phyloP scores from a whole-genome alignment of 192 early-diverging fungal genomes.

The Coemansia sp. region DNA sequence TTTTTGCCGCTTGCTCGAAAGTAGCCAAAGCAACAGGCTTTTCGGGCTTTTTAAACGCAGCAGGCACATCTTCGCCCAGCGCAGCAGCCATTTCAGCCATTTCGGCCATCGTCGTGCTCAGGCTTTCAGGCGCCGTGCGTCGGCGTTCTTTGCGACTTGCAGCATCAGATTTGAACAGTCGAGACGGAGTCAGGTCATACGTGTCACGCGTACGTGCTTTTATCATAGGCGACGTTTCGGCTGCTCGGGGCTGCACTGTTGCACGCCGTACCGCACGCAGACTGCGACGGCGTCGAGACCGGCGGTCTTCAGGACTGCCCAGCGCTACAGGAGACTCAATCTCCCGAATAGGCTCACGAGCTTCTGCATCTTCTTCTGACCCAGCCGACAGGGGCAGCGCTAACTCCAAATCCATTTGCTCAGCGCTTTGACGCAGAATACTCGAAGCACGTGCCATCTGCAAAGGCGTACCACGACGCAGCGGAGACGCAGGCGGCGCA shows the following conservation, averaged over 20 bases:
- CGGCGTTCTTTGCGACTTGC: neutral
- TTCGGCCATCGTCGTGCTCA: constrained; percentile 15
- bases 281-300: constrained; percentile 24
- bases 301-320: constrained; percentile 13
- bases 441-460: constrained; percentile 30
- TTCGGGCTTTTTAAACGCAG: constrained; percentile 5
- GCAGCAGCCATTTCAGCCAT: constrained; percentile 44
- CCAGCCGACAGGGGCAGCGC: neutral
- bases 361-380: neutral
- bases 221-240: constrained; percentile 15
- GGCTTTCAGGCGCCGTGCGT: neutral
- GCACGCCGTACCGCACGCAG: constrained; percentile 9
- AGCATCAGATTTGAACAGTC: neutral
- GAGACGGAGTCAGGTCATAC: constrained; percentile 3
- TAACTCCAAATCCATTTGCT: constrained; percentile 7
- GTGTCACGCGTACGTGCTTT: constrained; percentile 11
- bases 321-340: constrained; percentile 21
- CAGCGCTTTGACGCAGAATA: constrained; percentile 26
- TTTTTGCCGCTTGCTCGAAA: neutral
- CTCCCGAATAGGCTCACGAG: constrained; percentile 3
- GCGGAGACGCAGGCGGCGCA: constrained; percentile 57
- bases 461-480: constrained; percentile 58
- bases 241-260: neutral
- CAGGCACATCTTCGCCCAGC: constrained; percentile 44
- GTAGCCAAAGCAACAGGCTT: neutral